Evolutionary conservation across 2,329 filamentous ascomycete genomes (phyloP).

Genomic region (Hypoxylon sp.): DNA sequence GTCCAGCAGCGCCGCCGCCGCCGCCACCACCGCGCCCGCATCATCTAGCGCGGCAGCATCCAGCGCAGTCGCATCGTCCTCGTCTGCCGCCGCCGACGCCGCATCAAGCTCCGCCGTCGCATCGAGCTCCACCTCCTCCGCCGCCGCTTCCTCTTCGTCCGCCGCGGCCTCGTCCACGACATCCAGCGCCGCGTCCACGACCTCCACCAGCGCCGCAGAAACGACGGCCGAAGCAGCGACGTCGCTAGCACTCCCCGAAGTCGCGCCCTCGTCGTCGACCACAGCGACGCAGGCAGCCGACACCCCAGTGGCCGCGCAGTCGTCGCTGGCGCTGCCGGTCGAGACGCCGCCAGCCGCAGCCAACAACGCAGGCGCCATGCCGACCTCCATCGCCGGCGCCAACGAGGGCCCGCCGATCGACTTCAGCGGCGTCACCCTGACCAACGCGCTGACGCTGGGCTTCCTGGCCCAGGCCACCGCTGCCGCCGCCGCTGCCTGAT

Average conservation of each 20-base stretch:
- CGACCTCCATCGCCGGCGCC: conserved; percentile 38
- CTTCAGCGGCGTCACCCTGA: conserved; percentile 38
- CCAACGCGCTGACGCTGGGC: conserved; percentile 41
- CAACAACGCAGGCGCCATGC: conserved; percentile 30
- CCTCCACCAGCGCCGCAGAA: too few species aligned
- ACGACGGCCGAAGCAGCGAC: too few species aligned
- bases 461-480: conserved; percentile 18
- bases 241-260: conserved; percentile 32
- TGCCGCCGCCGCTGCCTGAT: neutral
- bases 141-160: neutral
- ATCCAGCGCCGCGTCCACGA: neutral
- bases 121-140: neutral
- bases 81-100: neutral
- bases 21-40: neutral
- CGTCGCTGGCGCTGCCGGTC: conserved; percentile 32
- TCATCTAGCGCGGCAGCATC: neutral
- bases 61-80: neutral
- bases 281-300: neutral
- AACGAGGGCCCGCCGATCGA: conserved; percentile 42
- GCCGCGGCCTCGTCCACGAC: conserved; percentile 11
- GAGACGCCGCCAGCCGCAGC: conserved; percentile 24
- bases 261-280: conserved; percentile 6
- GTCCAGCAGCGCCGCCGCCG: neutral
- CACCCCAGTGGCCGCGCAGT: conserved; percentile 22
- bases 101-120: neutral